phyloP scores from a whole-genome alignment of 2,329 filamentous ascomycete genomes.

The Fusarium agapanthi region DNA sequence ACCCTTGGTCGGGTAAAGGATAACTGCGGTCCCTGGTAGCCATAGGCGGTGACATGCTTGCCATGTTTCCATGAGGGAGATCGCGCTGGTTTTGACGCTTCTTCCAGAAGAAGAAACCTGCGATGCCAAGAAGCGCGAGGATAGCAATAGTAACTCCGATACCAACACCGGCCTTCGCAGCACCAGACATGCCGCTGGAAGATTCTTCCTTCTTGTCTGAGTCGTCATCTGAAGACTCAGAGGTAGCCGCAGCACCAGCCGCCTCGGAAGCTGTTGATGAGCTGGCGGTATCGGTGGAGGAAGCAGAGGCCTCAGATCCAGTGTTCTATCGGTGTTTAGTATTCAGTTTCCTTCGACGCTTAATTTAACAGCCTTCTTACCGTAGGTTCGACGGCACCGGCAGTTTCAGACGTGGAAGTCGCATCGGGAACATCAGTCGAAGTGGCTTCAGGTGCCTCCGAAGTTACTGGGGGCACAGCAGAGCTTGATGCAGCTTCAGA shows the following conservation, averaged over 20 bases:
- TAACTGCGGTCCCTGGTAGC: constrained; percentile 54
- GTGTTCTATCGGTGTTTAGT: constrained; percentile 24
- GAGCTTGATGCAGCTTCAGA: constrained; percentile 8
- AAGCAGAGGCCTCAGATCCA: constrained; percentile 9
- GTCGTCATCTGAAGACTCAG: constrained; percentile 15
- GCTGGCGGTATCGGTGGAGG: constrained; percentile 24
- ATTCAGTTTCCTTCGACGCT: background rate
- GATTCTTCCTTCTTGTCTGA: constrained; percentile 27
- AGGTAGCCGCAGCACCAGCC: constrained; percentile 23
- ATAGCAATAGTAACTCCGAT: constrained; percentile 56
- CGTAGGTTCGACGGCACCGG: constrained; percentile 3
- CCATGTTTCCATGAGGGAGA: constrained; percentile 45
- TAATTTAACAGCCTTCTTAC: constrained; percentile 17
- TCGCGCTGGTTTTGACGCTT: constrained; percentile 45
- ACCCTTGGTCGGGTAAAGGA: constrained; percentile 47
- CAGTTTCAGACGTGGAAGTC: background rate
- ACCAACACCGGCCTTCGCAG: constrained; percentile 60
- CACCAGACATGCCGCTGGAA: constrained; percentile 40
- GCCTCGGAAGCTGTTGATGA: constrained; percentile 23
- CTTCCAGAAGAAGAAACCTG: constrained; percentile 47
- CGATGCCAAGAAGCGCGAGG: constrained; percentile 51
- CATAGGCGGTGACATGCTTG: constrained; percentile 63
- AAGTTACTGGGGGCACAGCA: constrained; percentile 2
- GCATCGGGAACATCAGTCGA: background rate
- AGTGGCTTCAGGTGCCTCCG: constrained; percentile 1